Evolutionary conservation across 106 monocot species (phyloP).

Genomic region (Cymbidium sinense): DNA sequence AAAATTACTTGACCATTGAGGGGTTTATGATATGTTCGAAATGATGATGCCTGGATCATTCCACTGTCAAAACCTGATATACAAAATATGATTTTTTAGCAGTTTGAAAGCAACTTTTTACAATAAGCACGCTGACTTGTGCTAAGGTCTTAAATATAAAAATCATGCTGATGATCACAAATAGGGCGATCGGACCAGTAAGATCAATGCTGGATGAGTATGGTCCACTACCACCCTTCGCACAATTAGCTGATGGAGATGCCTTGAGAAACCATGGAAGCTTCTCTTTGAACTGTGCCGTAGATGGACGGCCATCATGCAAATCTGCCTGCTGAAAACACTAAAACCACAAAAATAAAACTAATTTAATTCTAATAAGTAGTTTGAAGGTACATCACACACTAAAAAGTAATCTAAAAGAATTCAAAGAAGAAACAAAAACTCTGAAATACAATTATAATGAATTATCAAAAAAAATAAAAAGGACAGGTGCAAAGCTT

Average conservation of each 20-base stretch:
- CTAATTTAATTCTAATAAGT: background rate
- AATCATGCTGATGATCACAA: background rate
- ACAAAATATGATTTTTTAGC: background rate
- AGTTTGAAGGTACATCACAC: background rate
- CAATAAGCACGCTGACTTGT: background rate
- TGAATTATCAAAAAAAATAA: background rate
- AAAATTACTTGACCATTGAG: conserved; percentile 85
- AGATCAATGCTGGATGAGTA: conserved; percentile 90
- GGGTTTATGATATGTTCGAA: conserved; percentile 95
- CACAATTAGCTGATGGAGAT: conserved; percentile 86
- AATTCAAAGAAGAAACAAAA: background rate
- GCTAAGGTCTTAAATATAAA: background rate
- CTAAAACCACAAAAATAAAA: conserved; percentile 24
- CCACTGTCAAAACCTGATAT: conserved; percentile 74
- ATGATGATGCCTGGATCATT: conserved; percentile 71
- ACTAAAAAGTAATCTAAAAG: background rate
- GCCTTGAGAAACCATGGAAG: conserved; percentile 99
- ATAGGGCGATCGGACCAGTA: conserved; percentile 35
- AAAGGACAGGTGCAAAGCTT: background rate
- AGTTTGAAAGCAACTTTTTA: background rate
- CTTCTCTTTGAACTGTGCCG: conserved; percentile 76
- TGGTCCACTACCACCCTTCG: conserved; percentile 94
- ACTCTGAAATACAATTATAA: background rate
- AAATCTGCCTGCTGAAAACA: conserved; percentile 82
- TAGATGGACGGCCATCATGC: conserved; percentile 79